phyloP scores from a whole-genome alignment of 495 filamentous ascomycete species.

The Bryoglossum gracile region DNA sequence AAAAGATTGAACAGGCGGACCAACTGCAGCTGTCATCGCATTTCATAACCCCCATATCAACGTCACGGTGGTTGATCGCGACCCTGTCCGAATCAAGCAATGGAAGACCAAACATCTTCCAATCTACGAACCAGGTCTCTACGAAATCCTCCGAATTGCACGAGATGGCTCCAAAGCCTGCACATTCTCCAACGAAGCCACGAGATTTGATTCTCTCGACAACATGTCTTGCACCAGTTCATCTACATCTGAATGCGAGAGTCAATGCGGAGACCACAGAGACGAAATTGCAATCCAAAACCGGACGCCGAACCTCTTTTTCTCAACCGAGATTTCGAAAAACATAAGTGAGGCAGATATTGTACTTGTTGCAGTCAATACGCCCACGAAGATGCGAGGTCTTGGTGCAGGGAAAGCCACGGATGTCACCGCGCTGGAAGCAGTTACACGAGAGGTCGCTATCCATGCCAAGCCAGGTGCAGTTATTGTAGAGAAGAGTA shows the following conservation, averaged over 20 bases:
- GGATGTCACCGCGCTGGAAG: conserved; percentile 67
- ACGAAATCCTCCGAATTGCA: conserved; percentile 56
- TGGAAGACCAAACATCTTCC: conserved; percentile 72
- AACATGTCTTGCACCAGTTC: conserved; percentile 18
- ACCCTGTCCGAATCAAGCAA: conserved; percentile 52
- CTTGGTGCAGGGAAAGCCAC: conserved; percentile 64
- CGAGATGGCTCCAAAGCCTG: conserved; percentile 49
- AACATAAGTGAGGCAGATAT: conserved; percentile 63
- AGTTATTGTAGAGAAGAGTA: conserved; percentile 80
- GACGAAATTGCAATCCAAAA: conserved; percentile 32
- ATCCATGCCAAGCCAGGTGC: conserved; percentile 55
- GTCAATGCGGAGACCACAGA: conserved; percentile 23
- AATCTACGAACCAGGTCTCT: conserved; percentile 68
- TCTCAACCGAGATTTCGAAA: conserved; percentile 56
- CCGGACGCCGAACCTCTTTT: conserved; percentile 61
- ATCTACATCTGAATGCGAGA: conserved; percentile 26
- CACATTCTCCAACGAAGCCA: conserved; percentile 25
- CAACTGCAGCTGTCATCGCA: conserved; percentile 69
- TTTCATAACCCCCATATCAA: conserved; percentile 58
- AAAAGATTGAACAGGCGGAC: conserved; percentile 61
- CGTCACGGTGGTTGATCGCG: conserved; percentile 67
- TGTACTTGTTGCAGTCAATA: conserved; percentile 74
- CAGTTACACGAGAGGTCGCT: conserved; percentile 59
- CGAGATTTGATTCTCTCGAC: conserved; percentile 6
- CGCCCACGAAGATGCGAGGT: conserved; percentile 68